Conservation (phyloP, 352 stramenopile species). For the Phytopythium kandeliae region DNA sequence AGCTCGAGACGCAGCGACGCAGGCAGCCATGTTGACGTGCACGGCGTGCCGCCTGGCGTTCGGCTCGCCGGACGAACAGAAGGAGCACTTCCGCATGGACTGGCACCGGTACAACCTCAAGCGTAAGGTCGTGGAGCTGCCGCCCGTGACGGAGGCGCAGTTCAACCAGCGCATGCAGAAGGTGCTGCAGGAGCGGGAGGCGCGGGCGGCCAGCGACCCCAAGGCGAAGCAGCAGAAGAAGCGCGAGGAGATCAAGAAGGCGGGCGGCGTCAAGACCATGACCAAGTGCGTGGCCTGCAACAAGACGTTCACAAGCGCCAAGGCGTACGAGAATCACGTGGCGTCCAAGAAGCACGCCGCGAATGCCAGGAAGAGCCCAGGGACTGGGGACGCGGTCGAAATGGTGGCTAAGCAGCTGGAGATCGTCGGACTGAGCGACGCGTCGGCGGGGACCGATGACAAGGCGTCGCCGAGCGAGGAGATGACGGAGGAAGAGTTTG, state of each 20-base stretch:
- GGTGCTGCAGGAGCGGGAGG: conserved; percentile 54
- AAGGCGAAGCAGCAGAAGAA: conserved; percentile 71
- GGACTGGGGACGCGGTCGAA: conserved; percentile 33
- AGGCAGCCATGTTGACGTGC: conserved; percentile 63
- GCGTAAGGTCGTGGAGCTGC: conserved; percentile 93
- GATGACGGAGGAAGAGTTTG: conserved; percentile 52
- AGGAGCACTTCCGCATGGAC: conserved; percentile 93
- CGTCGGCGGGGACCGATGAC: conserved; percentile 5
- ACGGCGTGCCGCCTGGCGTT: conserved; percentile 79
- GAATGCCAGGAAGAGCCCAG: conserved; percentile 73
- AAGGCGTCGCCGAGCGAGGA: conserved; percentile 24
- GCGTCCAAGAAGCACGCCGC: conserved; percentile 79
- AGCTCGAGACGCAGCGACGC: background rate
- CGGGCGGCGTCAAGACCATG: conserved; percentile 56
- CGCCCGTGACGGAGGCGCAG: conserved; percentile 86
- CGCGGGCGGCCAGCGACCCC: conserved; percentile 43
- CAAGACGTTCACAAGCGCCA: conserved; percentile 79
- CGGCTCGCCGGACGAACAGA: conserved; percentile 50
- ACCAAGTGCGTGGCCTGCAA: conserved; percentile 83
- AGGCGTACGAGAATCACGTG: conserved; percentile 84
- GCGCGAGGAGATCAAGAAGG: conserved; percentile 62
- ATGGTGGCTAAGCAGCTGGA: conserved; percentile 71
- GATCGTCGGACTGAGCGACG: conserved; percentile 24
- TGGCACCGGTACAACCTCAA: conserved; percentile 97
- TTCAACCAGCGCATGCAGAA: conserved; percentile 81